A percentile compares a stretch with the other conserved stretches of the same genome.
Conservation (phyloP, 2,329 filamentous ascomycete species). For the Didymella arachidicola region DNA sequence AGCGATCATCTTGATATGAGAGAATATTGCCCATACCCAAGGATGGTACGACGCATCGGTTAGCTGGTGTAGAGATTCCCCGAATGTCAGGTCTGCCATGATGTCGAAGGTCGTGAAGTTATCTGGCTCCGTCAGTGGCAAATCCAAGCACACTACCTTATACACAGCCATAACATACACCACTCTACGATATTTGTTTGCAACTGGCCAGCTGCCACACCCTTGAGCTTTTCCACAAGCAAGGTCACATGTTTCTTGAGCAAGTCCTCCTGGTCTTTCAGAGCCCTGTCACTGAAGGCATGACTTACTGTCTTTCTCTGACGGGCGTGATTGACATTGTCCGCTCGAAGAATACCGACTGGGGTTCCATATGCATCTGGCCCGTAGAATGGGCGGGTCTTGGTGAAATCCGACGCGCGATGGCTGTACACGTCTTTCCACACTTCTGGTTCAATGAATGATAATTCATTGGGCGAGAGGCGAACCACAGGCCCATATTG, state of each 20-base stretch:
- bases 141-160: too few species aligned
- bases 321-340: slow-evolving; percentile 47
- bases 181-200: slow-evolving; percentile 34
- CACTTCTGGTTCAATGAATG: slow-evolving; percentile 46
- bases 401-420: slow-evolving; percentile 34
- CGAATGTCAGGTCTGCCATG: slow-evolving; percentile 48
- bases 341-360: slow-evolving; percentile 24
- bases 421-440: slow-evolving; percentile 55
- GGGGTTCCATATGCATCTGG: slow-evolving; percentile 37
- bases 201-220: slow-evolving; percentile 23
- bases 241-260: slow-evolving; percentile 49
- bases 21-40: slow-evolving; percentile 46
- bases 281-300: slow-evolving; percentile 50
- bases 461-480: slow-evolving; percentile 49
- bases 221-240: slow-evolving; percentile 47
- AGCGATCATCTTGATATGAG: slow-evolving; percentile 26
- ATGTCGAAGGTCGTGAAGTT: slow-evolving; percentile 26
- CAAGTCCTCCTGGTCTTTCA: slow-evolving; percentile 47
- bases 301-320: slow-evolving; percentile 47
- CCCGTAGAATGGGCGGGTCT: slow-evolving; percentile 46
- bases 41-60: slow-evolving; percentile 38
- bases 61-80: slow-evolving; percentile 43
- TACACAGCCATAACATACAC: slow-evolving; percentile 8
- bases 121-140: background rate
- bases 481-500: slow-evolving; percentile 52